Evolutionary conservation across 768 basidiomycete species (phyloP), one percentile per base, ranked within the genome.

Genomic region (Trametes maxima): DNA sequence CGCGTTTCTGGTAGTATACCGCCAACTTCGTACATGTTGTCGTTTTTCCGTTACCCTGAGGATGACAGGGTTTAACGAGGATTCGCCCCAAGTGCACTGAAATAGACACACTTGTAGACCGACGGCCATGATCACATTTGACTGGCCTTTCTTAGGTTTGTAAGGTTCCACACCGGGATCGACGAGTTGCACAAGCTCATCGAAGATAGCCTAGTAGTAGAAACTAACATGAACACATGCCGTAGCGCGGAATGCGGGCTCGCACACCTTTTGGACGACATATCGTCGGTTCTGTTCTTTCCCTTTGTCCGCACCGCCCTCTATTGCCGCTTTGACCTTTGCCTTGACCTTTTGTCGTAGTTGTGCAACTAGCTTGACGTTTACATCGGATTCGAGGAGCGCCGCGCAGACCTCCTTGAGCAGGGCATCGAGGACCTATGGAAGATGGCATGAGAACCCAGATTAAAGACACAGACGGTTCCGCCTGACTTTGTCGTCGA

Each of bases 1-100:
- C 97, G 65, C 95, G 88, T 70, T 92, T 91, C 73, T 96, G 95
- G 73, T 98, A 98, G 77, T 98, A 90, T 1, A 96, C 96, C 0
- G 97, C 97, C 42, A 99, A 87, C 70, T 98, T 99, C 11, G 97
- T 99, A 76, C 97, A 99, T 42, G 96, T 98, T 21, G 97, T 99
- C 5, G 97, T 99, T 81, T 99, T 99, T 44, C 97, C 97, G 54
- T 96, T 97, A 51, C 95, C 95, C 93, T 96, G 67, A 16, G 13
- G 19, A 35, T 59, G 47, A 48, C n/a, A 49, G 14, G 47, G 52
- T 47, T 55, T 33, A 62, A 25, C 33, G 48, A 19, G 47, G 44
- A 21, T 13, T 53, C 24, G 14, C 45, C 3, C 36, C 22, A 52
- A 3, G 22, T 4, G 13, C 8, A 21, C 10, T 2, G 36, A 22